These are phyloP conservation scores for Effrenium voratum DNA, from an alignment of 73 alveolate species.

Conservation along the genomic window DNA sequence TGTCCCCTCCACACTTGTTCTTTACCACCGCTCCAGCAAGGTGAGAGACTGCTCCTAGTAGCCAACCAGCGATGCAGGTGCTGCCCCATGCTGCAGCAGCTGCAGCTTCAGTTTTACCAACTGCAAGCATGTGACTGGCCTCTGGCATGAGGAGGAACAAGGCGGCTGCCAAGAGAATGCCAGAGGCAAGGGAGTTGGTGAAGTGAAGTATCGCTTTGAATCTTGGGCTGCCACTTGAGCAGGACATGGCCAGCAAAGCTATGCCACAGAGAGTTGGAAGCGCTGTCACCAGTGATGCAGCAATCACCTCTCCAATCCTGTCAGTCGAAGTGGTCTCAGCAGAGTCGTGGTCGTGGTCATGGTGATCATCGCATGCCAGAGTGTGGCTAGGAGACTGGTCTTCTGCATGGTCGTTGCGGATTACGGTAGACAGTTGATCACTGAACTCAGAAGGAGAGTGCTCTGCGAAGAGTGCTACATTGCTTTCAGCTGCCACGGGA, in stretches of 20 bases:
- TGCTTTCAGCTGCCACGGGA: slow-evolving; percentile 27
- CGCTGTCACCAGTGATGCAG: slow-evolving; percentile 5
- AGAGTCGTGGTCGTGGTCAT: not conserved
- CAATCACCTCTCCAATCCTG: slow-evolving; percentile 50
- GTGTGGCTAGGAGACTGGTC: not conserved
- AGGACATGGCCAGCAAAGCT: not conserved
- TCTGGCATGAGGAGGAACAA: slow-evolving; percentile 59
- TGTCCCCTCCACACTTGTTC: not conserved
- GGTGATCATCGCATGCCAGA: not conserved
- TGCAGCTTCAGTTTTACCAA: slow-evolving; percentile 13
- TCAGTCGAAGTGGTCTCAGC: not conserved
- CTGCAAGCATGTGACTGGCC: slow-evolving; percentile 37
- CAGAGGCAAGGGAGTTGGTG: slow-evolving; percentile 32
- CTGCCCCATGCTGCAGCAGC: slow-evolving; percentile 66
- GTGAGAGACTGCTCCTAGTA: slow-evolving; percentile 15
- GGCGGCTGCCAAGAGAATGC: slow-evolving; percentile 47
- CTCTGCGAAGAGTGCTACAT: slow-evolving; percentile 22
- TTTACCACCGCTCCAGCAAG: slow-evolving; percentile 66
- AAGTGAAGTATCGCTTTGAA: not conserved
- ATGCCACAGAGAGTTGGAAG: slow-evolving; percentile 48
- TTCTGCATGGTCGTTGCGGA: slow-evolving; percentile 31
- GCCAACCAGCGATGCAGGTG: slow-evolving; percentile 43
- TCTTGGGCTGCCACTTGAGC: not conserved
- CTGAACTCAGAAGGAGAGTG: slow-evolving; percentile 39
- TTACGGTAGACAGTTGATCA: not conserved